Evolutionary conservation across 495 filamentous ascomycete genomes (phyloP), one percentile per base, ranked within the genome.

Genomic region (Trichoderma virens): DNA sequence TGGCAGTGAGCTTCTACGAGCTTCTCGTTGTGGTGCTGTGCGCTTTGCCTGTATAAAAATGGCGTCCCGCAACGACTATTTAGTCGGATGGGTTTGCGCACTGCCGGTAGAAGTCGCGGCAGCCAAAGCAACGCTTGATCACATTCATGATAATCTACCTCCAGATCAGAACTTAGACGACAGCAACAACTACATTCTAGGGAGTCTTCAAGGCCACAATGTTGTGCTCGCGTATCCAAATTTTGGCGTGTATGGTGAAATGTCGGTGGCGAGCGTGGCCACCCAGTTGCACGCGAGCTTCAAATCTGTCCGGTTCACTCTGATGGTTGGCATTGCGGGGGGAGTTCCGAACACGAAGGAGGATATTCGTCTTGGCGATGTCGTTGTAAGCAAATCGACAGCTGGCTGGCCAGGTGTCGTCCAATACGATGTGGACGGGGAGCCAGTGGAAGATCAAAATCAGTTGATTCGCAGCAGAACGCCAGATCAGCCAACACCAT

Each of bases 21-120:
- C 13, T 35, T 35, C 34, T 35, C 34, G 34, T 13, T 13, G 34
- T 13, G 34, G 34, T 35, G 34, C 34, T 35, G 34, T 35, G 34
- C 34, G 34, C 13, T 6, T 0, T 13, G 34, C 34, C 34, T 35
- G 13, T 13, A 6, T 35, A 13, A 13, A 35, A 35, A 35, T 35
- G 34, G 34, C 34, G 13, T 35, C 34, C 34, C 34, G 34, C 18
- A 16, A 20, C 16, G 47, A 80, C 13, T 85, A 82, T 64, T 77
- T 72, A 2, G 73, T 85, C 9, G 82, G 77, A 31, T 82, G 78
- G 78, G 77, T 85, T 34, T 82, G 75, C 67, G 76, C 80, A 2
- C 67, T 84, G 6, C 63, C 69, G 11, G 65, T 69, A n/a, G 82
- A 85, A 66, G 61, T 68, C 7, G 70, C 76, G 18, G 82, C 81